Evolutionary conservation across 768 basidiomycete species (phyloP).

Genomic region (Boletus coccyginus): DNA sequence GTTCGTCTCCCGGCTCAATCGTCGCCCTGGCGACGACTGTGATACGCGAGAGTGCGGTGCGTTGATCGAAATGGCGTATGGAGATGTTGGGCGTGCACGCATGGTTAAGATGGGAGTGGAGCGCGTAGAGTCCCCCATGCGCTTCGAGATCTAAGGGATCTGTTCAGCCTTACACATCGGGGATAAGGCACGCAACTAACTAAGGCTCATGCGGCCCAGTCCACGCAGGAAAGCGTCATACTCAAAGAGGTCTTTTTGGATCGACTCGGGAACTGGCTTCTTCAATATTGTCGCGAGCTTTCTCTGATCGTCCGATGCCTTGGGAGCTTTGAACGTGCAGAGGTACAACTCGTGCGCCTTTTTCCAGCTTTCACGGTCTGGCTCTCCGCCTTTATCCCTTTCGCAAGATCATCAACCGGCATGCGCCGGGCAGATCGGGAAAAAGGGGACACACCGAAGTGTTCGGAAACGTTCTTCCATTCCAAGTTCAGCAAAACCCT

Average conservation of each 20-base stretch:
- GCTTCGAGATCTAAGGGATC: slow-evolving; percentile 64
- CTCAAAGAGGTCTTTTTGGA: slow-evolving; percentile 62
- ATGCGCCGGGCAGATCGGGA: background rate
- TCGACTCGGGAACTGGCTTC: slow-evolving; percentile 41
- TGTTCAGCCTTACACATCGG: background rate
- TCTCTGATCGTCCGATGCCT: slow-evolving; percentile 48
- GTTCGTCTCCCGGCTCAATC: slow-evolving; percentile 71
- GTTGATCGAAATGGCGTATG: slow-evolving; percentile 71
- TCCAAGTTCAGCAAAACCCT: slow-evolving; percentile 67
- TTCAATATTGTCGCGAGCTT: slow-evolving; percentile 58
- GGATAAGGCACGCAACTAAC: slow-evolving; percentile 40
- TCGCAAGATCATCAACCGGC: background rate
- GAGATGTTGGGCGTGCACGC: slow-evolving; percentile 77
- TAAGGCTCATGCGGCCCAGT: slow-evolving; percentile 77
- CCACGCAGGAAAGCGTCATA: slow-evolving; percentile 75
- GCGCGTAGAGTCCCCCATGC: slow-evolving; percentile 80
- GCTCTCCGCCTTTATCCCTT: slow-evolving; percentile 44
- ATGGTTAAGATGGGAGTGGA: slow-evolving; percentile 90
- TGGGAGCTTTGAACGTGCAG: slow-evolving; percentile 62
- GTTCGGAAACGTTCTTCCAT: slow-evolving; percentile 63
- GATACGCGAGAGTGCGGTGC: slow-evolving; percentile 68
- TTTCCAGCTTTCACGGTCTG: slow-evolving; percentile 66
- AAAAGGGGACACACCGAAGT: slow-evolving; percentile 13
- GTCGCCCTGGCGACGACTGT: slow-evolving; percentile 64
- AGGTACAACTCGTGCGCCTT: slow-evolving; percentile 57